Evolutionary conservation across 2,329 filamentous ascomycete species (phyloP).

Genomic region (Blastomyces emzantsi): DNA sequence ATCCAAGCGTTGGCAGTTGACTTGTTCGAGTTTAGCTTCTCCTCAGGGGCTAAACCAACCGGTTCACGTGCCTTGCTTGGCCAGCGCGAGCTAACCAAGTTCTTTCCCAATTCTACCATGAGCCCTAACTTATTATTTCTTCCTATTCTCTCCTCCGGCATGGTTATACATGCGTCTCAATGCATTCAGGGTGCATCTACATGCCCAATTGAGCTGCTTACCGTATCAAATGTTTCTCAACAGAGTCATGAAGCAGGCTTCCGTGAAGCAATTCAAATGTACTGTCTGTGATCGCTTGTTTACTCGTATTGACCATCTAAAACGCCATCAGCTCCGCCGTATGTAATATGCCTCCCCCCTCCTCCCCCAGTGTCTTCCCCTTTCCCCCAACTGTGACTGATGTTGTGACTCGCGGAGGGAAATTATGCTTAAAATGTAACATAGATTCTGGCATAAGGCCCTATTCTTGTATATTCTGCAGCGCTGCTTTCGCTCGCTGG

Average conservation of each 20-base stretch:
- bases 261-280: conserved; percentile 37
- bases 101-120: too few relatives aligned
- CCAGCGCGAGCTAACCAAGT: not conserved
- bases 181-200: not conserved
- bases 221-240: not conserved
- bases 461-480: conserved; percentile 40
- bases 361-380: not conserved
- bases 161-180: not conserved
- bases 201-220: not conserved
- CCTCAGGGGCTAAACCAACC: not conserved
- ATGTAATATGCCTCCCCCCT: conserved; percentile 18
- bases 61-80: not conserved
- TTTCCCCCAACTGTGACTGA: not conserved
- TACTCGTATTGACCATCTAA: conserved; percentile 42
- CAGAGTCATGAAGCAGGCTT: conserved; percentile 26
- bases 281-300: conserved; percentile 38
- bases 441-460: conserved; percentile 41
- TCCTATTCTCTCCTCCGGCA: not conserved
- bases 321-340: conserved; percentile 41
- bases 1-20: not conserved
- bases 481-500: conserved; percentile 39
- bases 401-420: not conserved
- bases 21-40: not conserved
- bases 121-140: not conserved
- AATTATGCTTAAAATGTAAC: conserved; percentile 4